Evolutionary conservation across 768 basidiomycete genomes (phyloP), one percentile per base, ranked within the genome.

Genomic region (Pulveroboletus sp.): DNA sequence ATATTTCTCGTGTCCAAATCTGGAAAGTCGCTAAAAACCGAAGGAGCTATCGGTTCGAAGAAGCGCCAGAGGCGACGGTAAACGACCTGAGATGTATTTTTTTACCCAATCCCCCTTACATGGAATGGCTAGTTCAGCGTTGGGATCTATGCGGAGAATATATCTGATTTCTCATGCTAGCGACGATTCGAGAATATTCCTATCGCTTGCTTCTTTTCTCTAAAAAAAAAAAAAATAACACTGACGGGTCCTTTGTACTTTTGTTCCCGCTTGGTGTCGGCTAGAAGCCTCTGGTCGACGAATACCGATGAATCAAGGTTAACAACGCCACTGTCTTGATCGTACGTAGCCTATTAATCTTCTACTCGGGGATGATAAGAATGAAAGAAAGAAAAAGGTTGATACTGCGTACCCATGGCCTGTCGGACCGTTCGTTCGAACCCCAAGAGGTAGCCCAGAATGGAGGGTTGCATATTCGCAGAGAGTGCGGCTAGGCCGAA

Each of bases 121-220:
- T 30, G 24, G 7, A 17, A 8, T 24, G 21, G 41, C 17, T 39
- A 47, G 41, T 45, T 39, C 26, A 42, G 17, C 26, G 24, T 12
- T 33, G 24, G 36, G 15, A 24, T 47, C 30, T 35, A 37, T 31
- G 18, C 31, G 42, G 48, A 32, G 33, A 28, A 46, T 37, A 12
- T n/a, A 24, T 2, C 43, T 37, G 6, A 37, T 37, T 37, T 52
- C 49, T 43, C 60, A 59, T 51, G 51, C 27, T 7, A 35, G 49
- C 50, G 51, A 38, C 27, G 40, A 43, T 33, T 27, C 8, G 36
- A 26, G 44, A 51, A 49, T 10, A 9, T 49, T 60, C 43, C 33
- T 53, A 59, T 37, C 48, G 46, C 43, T 54, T 33, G 39, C 7
- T 40, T 35, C 24, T 14, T 26, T 14, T 14, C 8, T 41, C 26